Percentiles rank a stretch among this genome's conserved stretches.
Evolutionary conservation across 2,329 filamentous ascomycete genomes (phyloP).

Genomic region (Diplodia mutila): DNA sequence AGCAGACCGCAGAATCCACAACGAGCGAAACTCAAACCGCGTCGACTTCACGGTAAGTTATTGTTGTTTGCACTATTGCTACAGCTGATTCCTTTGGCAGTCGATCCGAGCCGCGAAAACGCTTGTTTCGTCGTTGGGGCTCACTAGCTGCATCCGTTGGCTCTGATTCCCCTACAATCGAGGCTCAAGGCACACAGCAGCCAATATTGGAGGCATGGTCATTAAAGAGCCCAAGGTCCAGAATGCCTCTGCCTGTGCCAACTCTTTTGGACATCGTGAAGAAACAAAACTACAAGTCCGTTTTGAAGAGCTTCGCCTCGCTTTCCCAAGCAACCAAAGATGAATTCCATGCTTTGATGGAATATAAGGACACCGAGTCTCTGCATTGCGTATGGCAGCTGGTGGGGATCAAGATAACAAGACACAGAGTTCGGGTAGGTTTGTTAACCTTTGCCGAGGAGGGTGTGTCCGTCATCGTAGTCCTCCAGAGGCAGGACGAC

Average conservation of each 20-base stretch:
- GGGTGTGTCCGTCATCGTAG: background rate
- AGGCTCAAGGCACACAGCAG: background rate
- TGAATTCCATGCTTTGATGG: background rate
- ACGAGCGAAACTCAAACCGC: background rate
- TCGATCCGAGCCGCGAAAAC: background rate
- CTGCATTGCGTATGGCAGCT: background rate
- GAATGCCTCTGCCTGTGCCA: background rate
- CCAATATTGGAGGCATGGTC: conserved; percentile 1
- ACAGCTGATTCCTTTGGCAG: background rate
- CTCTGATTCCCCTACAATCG: background rate
- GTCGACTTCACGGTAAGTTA: background rate
- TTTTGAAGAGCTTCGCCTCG: background rate
- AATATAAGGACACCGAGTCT: background rate
- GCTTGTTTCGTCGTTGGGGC: background rate
- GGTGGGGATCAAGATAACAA: background rate
- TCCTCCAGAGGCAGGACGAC: background rate
- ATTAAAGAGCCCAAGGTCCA: background rate
- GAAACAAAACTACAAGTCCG: background rate
- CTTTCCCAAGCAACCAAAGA: background rate
- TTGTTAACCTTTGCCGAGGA: background rate
- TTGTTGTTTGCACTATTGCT: too few relatives aligned
- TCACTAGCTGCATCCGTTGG: background rate
- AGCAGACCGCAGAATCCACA: background rate
- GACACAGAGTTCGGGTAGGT: background rate
- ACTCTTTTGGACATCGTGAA: background rate